phyloP scores from a whole-genome alignment of 1,139 yeast species.

The Saccharomyces pastorianus region DNA sequence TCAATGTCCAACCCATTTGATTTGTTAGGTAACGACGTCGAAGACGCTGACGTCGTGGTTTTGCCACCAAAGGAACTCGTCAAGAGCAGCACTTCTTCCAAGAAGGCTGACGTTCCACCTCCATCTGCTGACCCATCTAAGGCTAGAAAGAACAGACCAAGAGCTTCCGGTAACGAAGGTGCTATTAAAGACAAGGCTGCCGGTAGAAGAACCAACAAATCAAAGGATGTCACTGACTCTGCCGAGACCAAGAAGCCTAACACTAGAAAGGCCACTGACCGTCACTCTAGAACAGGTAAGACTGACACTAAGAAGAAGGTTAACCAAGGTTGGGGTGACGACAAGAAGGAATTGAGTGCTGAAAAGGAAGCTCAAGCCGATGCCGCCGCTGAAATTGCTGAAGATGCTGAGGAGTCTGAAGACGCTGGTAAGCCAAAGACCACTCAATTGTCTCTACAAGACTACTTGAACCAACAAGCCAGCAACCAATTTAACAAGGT shows the following conservation, averaged over 20 bases:
- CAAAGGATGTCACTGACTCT: slow-evolving; percentile 53
- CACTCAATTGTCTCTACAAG: slow-evolving; percentile 42
- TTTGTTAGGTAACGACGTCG: slow-evolving; percentile 70
- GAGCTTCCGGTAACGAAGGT: slow-evolving; percentile 80
- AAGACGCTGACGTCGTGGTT: slow-evolving; percentile 48
- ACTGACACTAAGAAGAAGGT: slow-evolving; percentile 79
- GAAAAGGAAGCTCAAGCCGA: slow-evolving; percentile 6
- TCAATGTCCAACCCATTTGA: slow-evolving; percentile 42
- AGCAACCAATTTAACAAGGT: slow-evolving; percentile 37
- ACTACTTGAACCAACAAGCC: slow-evolving; percentile 52
- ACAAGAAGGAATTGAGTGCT: slow-evolving; percentile 44
- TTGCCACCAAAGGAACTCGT: slow-evolving; percentile 65
- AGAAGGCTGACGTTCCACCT: slow-evolving; percentile 82
- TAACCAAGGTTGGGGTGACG: slow-evolving; percentile 80
- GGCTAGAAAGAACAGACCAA: slow-evolving; percentile 66
- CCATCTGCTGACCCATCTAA: slow-evolving; percentile 72
- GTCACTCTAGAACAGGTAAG: slow-evolving; percentile 78
- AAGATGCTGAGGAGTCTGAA: slow-evolving; percentile 41
- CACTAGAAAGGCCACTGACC: slow-evolving; percentile 55
- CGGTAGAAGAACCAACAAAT: slow-evolving; percentile 57
- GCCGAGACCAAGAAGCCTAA: slow-evolving; percentile 47
- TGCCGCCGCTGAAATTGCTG: slow-evolving; percentile 35
- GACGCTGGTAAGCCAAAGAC: slow-evolving; percentile 47
- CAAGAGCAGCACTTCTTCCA: slow-evolving; percentile 75
- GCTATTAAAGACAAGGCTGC: slow-evolving; percentile 68